Conservation (phyloP, 805 yeast genomes). For the Barnettozyma populi region DNA sequence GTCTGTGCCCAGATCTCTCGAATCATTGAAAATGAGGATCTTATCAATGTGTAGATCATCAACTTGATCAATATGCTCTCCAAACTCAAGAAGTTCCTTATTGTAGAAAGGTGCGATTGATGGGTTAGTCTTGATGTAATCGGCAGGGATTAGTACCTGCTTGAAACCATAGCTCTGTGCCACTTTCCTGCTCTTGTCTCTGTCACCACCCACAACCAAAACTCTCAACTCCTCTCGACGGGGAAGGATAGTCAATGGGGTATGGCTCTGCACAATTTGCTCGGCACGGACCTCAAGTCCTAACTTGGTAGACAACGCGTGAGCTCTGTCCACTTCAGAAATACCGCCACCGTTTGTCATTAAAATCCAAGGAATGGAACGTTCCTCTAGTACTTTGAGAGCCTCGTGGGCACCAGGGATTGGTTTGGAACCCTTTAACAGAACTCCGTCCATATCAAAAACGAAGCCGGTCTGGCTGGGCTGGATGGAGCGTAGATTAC, state of each 20-base stretch:
- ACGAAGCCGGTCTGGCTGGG: slow-evolving; percentile 18
- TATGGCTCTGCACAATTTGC: slow-evolving; percentile 82
- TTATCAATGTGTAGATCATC: slow-evolving; percentile 45
- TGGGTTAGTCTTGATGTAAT: slow-evolving; percentile 58
- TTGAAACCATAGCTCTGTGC: slow-evolving; percentile 75
- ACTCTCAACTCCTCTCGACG: slow-evolving; percentile 50
- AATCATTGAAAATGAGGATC: slow-evolving; percentile 79
- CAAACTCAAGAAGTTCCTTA: slow-evolving; percentile 38
- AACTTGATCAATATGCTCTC: slow-evolving; percentile 17
- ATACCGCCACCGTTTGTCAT: slow-evolving; percentile 91
- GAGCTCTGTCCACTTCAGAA: slow-evolving; percentile 55
- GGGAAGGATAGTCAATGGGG: slow-evolving; percentile 67
- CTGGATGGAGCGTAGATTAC: slow-evolving; percentile 5
- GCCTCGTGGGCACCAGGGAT: slow-evolving; percentile 64
- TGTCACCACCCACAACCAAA: slow-evolving; percentile 79
- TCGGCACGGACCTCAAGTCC: slow-evolving; percentile 25
- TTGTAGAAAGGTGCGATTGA: slow-evolving; percentile 76
- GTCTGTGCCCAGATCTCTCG: slow-evolving; percentile 85
- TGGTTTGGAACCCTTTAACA: slow-evolving; percentile 65
- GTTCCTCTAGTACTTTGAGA: slow-evolving; percentile 43
- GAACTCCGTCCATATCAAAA: slow-evolving; percentile 73
- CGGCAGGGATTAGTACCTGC: slow-evolving; percentile 69
- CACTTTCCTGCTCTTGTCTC: slow-evolving; percentile 62
- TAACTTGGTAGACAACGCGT: slow-evolving; percentile 42
- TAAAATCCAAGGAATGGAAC: slow-evolving; percentile 69